These are phyloP conservation scores for Fusarium drepaniforme DNA, from an alignment of 2,329 filamentous ascomycete genomes.

Conservation along the genomic window DNA sequence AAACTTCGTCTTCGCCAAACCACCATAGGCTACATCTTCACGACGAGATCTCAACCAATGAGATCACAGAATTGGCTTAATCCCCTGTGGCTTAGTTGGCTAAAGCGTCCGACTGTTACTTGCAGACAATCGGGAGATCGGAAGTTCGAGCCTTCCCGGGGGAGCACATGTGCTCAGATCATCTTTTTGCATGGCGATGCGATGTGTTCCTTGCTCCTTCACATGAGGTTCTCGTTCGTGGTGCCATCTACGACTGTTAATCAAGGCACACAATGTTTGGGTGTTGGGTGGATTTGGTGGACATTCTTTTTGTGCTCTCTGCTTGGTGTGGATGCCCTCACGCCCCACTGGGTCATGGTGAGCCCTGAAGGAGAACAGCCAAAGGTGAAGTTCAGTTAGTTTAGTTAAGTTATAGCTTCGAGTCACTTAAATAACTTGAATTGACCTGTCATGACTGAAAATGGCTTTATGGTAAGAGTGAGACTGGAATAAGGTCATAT, in stretches of 20 bases:
- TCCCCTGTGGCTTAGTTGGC: constrained; percentile 44
- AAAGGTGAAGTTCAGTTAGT: background rate
- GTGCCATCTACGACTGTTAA: too few species aligned
- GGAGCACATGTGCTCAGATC: constrained; percentile 18
- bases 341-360: background rate
- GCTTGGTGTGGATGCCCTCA: background rate
- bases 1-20: background rate
- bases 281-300: background rate
- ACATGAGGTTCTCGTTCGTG: background rate
- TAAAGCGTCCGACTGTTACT: constrained; percentile 43
- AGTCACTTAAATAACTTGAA: background rate
- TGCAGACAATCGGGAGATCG: constrained; percentile 46
- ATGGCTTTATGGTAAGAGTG: background rate
- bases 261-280: background rate
- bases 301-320: background rate
- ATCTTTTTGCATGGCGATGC: background rate
- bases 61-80: background rate
- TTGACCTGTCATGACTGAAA: background rate
- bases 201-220: background rate
- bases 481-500: background rate
- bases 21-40: background rate
- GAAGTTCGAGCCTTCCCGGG: constrained; percentile 48
- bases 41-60: background rate
- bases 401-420: background rate
- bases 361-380: background rate